Percentiles rank a stretch among this genome's conserved stretches.
Evolutionary conservation across 78 protist genomes (phyloP).

Genomic region (Cavenderia fasciculata): DNA sequence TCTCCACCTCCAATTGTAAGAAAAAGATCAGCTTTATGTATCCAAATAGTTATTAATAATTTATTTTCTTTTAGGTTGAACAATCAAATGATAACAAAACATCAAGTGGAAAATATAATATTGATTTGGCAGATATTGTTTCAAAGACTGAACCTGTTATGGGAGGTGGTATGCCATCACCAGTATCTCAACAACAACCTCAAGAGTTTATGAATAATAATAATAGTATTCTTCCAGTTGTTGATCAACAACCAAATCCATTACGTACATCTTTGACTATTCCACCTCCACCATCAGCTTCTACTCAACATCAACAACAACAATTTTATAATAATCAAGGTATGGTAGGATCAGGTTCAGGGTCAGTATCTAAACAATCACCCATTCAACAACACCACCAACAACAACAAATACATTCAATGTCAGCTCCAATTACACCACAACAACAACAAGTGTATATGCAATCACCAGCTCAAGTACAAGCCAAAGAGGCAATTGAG

Average conservation of each 20-base stretch:
- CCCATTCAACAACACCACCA: neutral
- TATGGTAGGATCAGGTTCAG: neutral
- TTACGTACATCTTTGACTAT: neutral
- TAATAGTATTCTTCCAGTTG: neutral
- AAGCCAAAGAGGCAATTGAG: slow-evolving; percentile 10
- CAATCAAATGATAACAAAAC: neutral
- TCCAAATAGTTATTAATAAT: too few species aligned
- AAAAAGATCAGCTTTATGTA: too few species aligned
- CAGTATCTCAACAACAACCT: neutral
- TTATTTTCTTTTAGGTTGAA: too few species aligned
- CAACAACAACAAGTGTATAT: neutral
- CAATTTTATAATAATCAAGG: neutral
- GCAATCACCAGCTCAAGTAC: slow-evolving; percentile 5
- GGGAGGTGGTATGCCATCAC: neutral
- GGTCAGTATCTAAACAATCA: neutral
- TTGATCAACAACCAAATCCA: slow-evolving; percentile 6
- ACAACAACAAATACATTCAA: slow-evolving; percentile 12
- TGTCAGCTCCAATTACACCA: neutral
- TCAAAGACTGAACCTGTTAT: neutral
- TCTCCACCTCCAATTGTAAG: neutral
- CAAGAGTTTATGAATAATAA: neutral
- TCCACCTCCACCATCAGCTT: neutral
- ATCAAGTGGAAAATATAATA: slow-evolving; percentile 29
- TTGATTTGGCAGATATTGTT: slow-evolving; percentile 39
- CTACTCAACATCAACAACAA: neutral